A percentile compares a stretch with the other conserved stretches of the same genome.
Evolutionary conservation across 345 rosid species (phyloP).

Genomic region (Citrus unshiu): DNA sequence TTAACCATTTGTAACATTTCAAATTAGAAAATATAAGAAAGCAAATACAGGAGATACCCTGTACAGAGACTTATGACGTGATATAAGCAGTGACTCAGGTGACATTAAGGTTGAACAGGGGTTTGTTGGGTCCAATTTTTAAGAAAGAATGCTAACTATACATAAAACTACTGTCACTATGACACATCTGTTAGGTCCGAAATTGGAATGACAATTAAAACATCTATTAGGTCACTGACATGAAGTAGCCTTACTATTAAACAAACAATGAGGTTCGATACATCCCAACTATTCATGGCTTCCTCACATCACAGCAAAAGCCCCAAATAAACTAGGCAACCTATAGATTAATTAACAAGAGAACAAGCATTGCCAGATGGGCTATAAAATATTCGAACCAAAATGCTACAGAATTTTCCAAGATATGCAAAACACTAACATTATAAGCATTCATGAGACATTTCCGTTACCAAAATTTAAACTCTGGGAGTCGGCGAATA

Average conservation of each 20-base stretch:
- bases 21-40: background rate
- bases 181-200: background rate
- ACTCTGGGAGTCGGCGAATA: constrained; percentile 93
- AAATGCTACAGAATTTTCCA: background rate
- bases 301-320: background rate
- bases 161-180: background rate
- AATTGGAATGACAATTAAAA: background rate
- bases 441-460: background rate
- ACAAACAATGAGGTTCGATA: no score
- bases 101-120: background rate
- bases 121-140: no score
- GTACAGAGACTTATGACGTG: background rate
- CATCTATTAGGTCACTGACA: background rate
- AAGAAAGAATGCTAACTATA: background rate
- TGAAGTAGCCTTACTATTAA: background rate
- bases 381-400: background rate
- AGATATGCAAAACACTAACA: background rate
- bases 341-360: background rate
- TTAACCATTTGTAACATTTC: background rate
- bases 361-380: background rate
- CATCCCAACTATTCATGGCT: background rate
- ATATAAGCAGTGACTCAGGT: background rate
- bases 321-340: background rate
- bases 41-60: background rate
- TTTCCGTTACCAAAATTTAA: constrained; percentile 79